Percentiles rank a stretch among this genome's conserved stretches.
These are phyloP conservation scores for Phellopilus nigrolimitatus DNA, from an alignment of 1,284 basidiomycete species.

Conservation along the genomic window DNA sequence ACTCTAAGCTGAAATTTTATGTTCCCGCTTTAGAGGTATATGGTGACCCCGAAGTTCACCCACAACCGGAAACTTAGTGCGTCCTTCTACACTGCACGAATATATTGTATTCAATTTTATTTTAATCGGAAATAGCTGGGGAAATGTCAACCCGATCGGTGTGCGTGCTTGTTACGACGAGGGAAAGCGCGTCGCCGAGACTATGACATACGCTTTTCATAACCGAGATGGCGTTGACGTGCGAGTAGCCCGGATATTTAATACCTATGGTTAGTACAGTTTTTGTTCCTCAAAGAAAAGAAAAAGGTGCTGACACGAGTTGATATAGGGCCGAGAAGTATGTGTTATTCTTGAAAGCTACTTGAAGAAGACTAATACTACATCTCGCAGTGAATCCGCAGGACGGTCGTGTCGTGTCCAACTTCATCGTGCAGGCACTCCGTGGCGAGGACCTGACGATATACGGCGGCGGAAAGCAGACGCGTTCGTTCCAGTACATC, in stretches of 20 bases:
- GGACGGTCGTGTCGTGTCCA: slow-evolving; percentile 96
- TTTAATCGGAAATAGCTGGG: slow-evolving; percentile 62
- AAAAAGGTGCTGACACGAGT: background rate
- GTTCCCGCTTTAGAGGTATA: slow-evolving; percentile 71
- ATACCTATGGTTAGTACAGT: slow-evolving; percentile 62
- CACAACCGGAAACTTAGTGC: slow-evolving; percentile 91
- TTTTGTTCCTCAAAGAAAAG: background rate
- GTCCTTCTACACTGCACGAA: slow-evolving; percentile 28
- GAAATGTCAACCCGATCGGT: slow-evolving; percentile 96
- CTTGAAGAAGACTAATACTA: background rate
- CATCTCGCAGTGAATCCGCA: slow-evolving; percentile 78
- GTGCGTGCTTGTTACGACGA: slow-evolving; percentile 98
- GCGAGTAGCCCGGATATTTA: slow-evolving; percentile 94
- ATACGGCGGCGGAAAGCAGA: slow-evolving; percentile 94
- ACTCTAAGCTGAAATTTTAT: background rate
- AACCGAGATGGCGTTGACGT: slow-evolving; percentile 94
- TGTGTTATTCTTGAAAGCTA: slow-evolving; percentile 19
- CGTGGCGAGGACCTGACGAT: slow-evolving; percentile 95
- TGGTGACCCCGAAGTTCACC: slow-evolving; percentile 95
- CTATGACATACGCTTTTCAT: slow-evolving; percentile 91
- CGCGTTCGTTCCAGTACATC: slow-evolving; percentile 94
- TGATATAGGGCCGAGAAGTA: slow-evolving; percentile 26
- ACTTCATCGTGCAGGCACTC: slow-evolving; percentile 96
- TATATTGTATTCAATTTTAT: background rate
- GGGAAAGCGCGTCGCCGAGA: slow-evolving; percentile 94